These are phyloP conservation scores for Nemania sp. DNA, from an alignment of 2,329 filamentous ascomycete species.

Conservation along the genomic window DNA sequence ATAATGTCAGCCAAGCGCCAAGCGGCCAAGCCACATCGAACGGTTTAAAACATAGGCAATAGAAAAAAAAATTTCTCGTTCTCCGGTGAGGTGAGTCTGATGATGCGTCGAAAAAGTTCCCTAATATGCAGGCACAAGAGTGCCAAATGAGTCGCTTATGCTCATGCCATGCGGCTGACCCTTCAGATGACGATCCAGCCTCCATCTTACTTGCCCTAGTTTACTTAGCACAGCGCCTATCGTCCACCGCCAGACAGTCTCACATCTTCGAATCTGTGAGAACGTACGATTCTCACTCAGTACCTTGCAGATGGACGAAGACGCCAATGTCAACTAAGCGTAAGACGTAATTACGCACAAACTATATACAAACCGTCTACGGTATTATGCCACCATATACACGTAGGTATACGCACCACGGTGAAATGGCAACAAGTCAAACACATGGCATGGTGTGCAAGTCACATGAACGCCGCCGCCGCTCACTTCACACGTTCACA, in stretches of 20 bases:
- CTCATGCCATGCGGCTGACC: conserved; percentile 16
- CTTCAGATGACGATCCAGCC: conserved; percentile 7
- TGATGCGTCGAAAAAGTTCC: conserved; percentile 1
- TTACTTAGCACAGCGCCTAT: neutral
- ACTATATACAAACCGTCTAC: conserved; percentile 2
- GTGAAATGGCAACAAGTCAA: conserved; percentile 15
- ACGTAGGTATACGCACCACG: conserved; percentile 7
- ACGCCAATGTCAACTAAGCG: neutral
- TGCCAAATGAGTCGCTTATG: neutral
- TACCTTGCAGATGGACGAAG: conserved; percentile 23
- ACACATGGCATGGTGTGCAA: conserved; percentile 10
- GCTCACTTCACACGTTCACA: neutral
- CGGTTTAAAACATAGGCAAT: neutral
- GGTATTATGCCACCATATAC: neutral
- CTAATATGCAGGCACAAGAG: conserved; percentile 23
- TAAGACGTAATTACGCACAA: conserved; percentile 4
- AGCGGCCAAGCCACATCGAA: conserved; percentile 23
- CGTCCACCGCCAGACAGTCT: neutral
- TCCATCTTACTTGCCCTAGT: neutral
- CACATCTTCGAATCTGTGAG: neutral
- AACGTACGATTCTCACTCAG: conserved; percentile 5
- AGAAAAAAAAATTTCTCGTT: neutral
- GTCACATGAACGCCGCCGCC: conserved; percentile 20
- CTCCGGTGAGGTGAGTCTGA: neutral
- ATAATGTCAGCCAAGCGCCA: conserved; percentile 13